Base-by-base conservation (phyloP, 2,329 filamentous ascomycete species). In the Periconia sp. region DNA sequence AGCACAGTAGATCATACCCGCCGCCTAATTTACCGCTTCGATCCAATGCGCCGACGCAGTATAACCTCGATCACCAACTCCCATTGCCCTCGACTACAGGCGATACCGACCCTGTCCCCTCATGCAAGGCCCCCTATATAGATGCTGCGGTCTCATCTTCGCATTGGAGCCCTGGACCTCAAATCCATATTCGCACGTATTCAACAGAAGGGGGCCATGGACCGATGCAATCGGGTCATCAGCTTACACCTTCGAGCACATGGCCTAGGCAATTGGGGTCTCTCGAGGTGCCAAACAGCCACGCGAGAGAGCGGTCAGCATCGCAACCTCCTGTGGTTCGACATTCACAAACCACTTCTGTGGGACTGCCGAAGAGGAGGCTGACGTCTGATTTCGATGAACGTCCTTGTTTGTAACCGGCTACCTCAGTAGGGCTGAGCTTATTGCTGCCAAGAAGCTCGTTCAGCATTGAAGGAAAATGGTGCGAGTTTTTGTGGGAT, bases 311-410 rank as follows among this genome's bases (percentile, higher is more conserved):
- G 20, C 14, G 49, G 18, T 51, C 49, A 9, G 31, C 33, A 10
- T 51, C 49, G n/a, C 49, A 51, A 27, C 49, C 49, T 5, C 42
- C 43, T 2, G 14, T 20, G 6, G 19, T n/a, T 19, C 35, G 11
- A 7, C 35, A 41, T 6, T 23, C 31, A n/a, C 41, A n/a, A 15
- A 18, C 17, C 15, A 3, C 30, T 11, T 40, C 41, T 6, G 43
- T 13, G 10, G 43, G 49, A 6, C 17, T 2, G 20, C 18, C n/a
- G 20, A 51, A 51, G 42, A 51, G 49, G 35, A 45, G 49, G 33
- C 43, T 43, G 15, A 35, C 49, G 23, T 51, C 49, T 14, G 23
- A 46, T 35, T 40, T 43, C 10, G 40, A 43, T 27, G 37, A 42
- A 23, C 41, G 47, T n/a, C 27, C 47, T 44, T 27, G 33, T 37